Evolutionary conservation across 257 asterid species (phyloP), one percentile per base, ranked within the genome.

Genomic region (Salvia rosmarinus): DNA sequence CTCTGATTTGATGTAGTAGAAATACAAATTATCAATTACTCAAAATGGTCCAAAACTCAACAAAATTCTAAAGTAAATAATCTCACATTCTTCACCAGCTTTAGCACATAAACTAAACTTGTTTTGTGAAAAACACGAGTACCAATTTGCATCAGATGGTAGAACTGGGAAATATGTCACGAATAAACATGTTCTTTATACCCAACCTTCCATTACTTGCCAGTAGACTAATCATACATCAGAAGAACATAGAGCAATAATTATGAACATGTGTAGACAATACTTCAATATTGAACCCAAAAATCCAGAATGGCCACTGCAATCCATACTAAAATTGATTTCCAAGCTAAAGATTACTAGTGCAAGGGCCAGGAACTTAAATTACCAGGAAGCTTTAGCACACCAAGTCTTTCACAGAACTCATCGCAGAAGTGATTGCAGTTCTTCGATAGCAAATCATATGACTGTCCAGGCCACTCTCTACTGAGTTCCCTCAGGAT

Each of bases 351-450:
- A 66, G 60, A 58, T 37, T 21, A 14, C 12, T 12, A 51, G 20
- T 21, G 50, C 6, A 65, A 25, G 64, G 23, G 10, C 82, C 57
- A 64, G 6, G 63, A 50, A 66, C 39, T 59, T 42, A 28, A 66
- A 47, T 74, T 85, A 95, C 99, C 99, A 72, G 98, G 99, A 82
- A 91, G 92, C 84, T 95, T 91, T 40, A 91, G 96, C 83, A 91
- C 95, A 14, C 95, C 98, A 68, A 95, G 95, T 74, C 90, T 86
- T 72, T 95, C 98, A 66, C 97, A 91, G 23, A 95, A 80, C 67
- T 84, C 94, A 56, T 95, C 98, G 61, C 99, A 95, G 83, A 95
- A 95, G 85, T 95, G 99, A 79, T 95, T 95, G 82, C 99, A 95
- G 70, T 95, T 95, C 78, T 91, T 91, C 14, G 99, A 82, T 37